A percentile compares a stretch with the other conserved stretches of the same genome.
phyloP scores from a whole-genome alignment of 306 rosid genomes.

The Cucurbita maxima region DNA sequence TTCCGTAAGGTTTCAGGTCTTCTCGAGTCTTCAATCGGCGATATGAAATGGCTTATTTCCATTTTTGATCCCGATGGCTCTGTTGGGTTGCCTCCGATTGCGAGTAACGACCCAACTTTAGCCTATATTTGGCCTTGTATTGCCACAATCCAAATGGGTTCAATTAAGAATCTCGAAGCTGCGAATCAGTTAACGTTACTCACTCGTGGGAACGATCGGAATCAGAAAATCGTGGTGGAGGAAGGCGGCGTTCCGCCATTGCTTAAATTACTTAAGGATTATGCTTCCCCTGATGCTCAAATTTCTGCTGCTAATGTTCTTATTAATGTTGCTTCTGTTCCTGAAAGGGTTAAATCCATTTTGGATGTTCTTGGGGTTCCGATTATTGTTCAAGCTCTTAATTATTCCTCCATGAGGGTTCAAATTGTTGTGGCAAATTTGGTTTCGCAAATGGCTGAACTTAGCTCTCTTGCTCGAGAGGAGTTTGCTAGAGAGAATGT shows the following conservation, averaged over 20 bases:
- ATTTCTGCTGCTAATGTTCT: constrained; percentile 61
- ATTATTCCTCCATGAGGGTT: constrained; percentile 42
- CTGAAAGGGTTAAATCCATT: constrained; percentile 21
- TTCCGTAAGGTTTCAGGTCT: constrained; percentile 41
- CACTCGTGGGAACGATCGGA: constrained; percentile 41
- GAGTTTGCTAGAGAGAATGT: constrained; percentile 74
- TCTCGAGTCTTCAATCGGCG: constrained; percentile 59
- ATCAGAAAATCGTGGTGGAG: constrained; percentile 56
- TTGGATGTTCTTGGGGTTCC: constrained; percentile 33
- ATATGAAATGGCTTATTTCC: constrained; percentile 59
- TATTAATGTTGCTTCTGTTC: constrained; percentile 27
- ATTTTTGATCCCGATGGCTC: constrained; percentile 47
- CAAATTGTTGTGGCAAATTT: constrained; percentile 47
- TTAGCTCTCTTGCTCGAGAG: constrained; percentile 28
- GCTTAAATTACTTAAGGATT: constrained; percentile 54
- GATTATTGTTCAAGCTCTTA: constrained; percentile 45
- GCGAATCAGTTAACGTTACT: constrained; percentile 36
- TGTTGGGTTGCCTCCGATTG: constrained; percentile 59
- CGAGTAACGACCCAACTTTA: constrained; percentile 62
- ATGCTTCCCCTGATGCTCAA: constrained; percentile 45
- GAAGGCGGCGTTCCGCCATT: constrained; percentile 65
- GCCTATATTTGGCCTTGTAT: constrained; percentile 72
- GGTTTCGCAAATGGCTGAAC: constrained; percentile 55
- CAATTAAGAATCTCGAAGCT: constrained; percentile 48
- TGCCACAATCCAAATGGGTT: constrained; percentile 63